These are phyloP conservation scores for Papilionanthe hybrid DNA, from an alignment of 116 monocot genomes.

Conservation along the genomic window DNA sequence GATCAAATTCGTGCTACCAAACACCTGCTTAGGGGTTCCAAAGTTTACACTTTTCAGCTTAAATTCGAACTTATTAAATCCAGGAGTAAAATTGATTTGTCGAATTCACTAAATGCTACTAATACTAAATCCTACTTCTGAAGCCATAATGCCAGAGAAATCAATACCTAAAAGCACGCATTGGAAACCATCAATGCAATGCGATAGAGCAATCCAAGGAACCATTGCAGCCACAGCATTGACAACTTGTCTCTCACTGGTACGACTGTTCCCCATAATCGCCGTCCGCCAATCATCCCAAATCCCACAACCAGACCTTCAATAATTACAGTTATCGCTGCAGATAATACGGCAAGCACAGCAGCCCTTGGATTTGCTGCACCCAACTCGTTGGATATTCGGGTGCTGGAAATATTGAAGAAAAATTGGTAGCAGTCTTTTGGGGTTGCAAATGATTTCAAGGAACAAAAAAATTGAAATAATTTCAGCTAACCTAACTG, in stretches of 20 bases:
- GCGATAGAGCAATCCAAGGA: conserved; percentile 7
- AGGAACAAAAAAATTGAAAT: neutral
- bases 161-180: no score
- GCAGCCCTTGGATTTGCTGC: conserved; percentile 10
- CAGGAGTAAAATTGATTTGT: no score
- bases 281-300: neutral
- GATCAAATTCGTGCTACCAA: no score
- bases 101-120: no score
- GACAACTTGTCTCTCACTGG: neutral
- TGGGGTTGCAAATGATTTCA: neutral
- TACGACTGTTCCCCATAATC: conserved; percentile 5
- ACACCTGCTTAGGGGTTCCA: no score
- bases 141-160: no score
- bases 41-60: no score
- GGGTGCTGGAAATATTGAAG: neutral
- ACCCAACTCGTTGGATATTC: neutral
- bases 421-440: neutral
- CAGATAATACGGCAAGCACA: neutral
- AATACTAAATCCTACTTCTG: no score
- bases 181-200: conserved; percentile 15
- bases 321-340: neutral
- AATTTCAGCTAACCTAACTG: neutral
- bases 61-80: no score
- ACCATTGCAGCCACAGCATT: conserved; percentile 7
- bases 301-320: conserved; percentile 11